A percentile compares a stretch with the other conserved stretches of the same genome.
phyloP scores from a whole-genome alignment of 2,329 filamentous ascomycete species.

The Diaporthe amygdali region DNA sequence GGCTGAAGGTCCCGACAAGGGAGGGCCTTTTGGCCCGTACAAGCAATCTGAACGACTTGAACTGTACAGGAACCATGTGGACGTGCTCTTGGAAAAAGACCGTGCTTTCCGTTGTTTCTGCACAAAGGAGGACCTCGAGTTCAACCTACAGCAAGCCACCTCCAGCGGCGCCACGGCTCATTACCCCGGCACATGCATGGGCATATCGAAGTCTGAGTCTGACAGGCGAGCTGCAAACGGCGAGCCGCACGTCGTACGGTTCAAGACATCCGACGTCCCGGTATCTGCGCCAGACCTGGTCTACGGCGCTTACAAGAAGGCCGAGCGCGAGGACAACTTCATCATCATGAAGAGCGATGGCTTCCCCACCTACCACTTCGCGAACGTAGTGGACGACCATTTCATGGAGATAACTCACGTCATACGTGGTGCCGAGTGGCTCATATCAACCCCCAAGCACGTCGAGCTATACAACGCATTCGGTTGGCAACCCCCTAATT shows the following conservation, averaged over 20 bases:
- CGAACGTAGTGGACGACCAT: slow-evolving; percentile 96
- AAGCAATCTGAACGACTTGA: slow-evolving; percentile 82
- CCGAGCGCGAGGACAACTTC: slow-evolving; percentile 73
- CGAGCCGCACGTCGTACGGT: slow-evolving; percentile 77
- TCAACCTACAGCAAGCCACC: slow-evolving; percentile 50
- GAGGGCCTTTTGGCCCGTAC: slow-evolving; percentile 85
- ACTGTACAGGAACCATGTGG: slow-evolving; percentile 74
- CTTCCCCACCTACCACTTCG: slow-evolving; percentile 94
- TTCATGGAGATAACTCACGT: slow-evolving; percentile 96
- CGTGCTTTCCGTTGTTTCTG: slow-evolving; percentile 96
- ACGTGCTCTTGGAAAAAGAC: slow-evolving; percentile 70
- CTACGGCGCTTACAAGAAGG: slow-evolving; percentile 70
- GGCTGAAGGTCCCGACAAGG: slow-evolving; percentile 91
- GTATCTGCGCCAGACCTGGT: slow-evolving; percentile 78
- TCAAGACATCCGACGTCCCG: slow-evolving; percentile 68
- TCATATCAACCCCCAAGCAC: slow-evolving; percentile 85
- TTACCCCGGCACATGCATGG: slow-evolving; percentile 72
- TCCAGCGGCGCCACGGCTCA: slow-evolving; percentile 41
- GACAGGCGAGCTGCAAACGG: slow-evolving; percentile 71
- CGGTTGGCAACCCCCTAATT: slow-evolving; percentile 74
- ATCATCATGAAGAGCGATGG: slow-evolving; percentile 92
- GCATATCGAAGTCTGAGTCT: slow-evolving; percentile 70
- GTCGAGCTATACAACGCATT: slow-evolving; percentile 77
- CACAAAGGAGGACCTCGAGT: slow-evolving; percentile 64
- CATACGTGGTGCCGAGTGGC: slow-evolving; percentile 94